Conservation (phyloP, 2,329 filamentous ascomycete genomes). For the Microdochium paspali region DNA sequence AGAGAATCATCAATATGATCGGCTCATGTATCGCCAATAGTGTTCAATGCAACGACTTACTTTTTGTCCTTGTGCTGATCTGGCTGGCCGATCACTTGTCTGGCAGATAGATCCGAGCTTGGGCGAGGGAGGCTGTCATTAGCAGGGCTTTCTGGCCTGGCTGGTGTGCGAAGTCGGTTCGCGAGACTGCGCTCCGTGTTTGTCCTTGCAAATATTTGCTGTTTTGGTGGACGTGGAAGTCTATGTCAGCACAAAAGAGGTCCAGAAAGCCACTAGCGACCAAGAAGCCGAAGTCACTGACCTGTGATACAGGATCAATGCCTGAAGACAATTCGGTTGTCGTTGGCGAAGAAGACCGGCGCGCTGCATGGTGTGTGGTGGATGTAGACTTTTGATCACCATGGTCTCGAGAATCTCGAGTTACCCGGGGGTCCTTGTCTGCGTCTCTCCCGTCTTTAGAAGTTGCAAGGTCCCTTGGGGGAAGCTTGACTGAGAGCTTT, state of each 20-base stretch:
- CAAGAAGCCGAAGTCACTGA: constrained; percentile 16
- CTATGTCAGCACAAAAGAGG: no score
- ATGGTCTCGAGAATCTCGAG: background rate
- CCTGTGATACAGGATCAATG: constrained; percentile 61
- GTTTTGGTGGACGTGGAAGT: background rate
- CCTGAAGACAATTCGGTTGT: constrained; percentile 20
- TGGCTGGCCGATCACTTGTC: constrained; percentile 19
- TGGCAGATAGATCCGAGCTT: constrained; percentile 30
- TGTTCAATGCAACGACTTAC: constrained; percentile 31
- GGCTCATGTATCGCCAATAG: background rate
- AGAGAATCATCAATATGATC: constrained; percentile 3
- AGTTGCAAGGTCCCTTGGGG: background rate
- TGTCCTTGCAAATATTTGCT: constrained; percentile 36
- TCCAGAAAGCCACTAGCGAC: background rate
- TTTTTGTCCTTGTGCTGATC: constrained; percentile 53
- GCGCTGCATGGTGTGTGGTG: background rate
- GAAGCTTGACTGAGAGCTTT: background rate
- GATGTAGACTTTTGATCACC: background rate
- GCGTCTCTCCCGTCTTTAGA: background rate
- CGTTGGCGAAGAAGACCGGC: background rate
- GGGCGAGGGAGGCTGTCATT: constrained; percentile 28
- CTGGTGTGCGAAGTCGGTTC: constrained; percentile 40
- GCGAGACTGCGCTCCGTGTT: constrained; percentile 21
- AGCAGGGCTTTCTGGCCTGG: constrained; percentile 41
- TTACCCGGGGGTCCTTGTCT: background rate